phyloP scores from a whole-genome alignment of 805 yeast species.

The Maudiozyma saulgeensis region DNA sequence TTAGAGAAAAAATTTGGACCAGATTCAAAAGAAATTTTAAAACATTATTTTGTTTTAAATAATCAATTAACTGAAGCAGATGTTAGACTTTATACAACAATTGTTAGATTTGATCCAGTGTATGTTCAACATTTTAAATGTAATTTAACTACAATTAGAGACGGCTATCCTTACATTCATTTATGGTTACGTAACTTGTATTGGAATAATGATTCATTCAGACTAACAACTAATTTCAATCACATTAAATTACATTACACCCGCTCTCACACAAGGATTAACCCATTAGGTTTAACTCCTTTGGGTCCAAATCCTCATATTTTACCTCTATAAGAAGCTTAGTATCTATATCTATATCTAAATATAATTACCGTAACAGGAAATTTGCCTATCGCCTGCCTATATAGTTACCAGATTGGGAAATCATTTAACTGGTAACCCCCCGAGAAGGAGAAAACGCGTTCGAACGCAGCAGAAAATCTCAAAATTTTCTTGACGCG shows the following conservation, averaged over 20 bases:
- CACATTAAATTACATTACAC: conserved; percentile 92
- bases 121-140: conserved; percentile 95
- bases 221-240: conserved; percentile 71
- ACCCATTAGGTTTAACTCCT: conserved; percentile 79
- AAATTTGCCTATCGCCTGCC: too few relatives aligned
- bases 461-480: too few relatives aligned
- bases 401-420: too few relatives aligned
- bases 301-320: conserved; percentile 74
- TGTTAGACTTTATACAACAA: conserved; percentile 75
- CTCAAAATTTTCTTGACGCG: too few relatives aligned
- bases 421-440: too few relatives aligned
- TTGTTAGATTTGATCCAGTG: conserved; percentile 84
- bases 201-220: conserved; percentile 68
- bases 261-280: conserved; percentile 68
- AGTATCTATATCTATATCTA: too few relatives aligned
- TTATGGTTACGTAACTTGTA: conserved; percentile 76
- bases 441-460: too few relatives aligned
- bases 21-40: conserved; percentile 9
- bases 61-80: conserved; percentile 80
- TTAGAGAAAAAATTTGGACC: conserved; percentile 33
- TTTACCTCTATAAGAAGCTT: background rate
- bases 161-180: conserved; percentile 68
- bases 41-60: conserved; percentile 44
- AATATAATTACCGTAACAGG: too few relatives aligned
- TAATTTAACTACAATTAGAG: conserved; percentile 71